A percentile compares a stretch with the other conserved stretches of the same genome.
Evolutionary conservation across 2,329 filamentous ascomycete genomes (phyloP).

Genomic region (Penicillium digitatum): DNA sequence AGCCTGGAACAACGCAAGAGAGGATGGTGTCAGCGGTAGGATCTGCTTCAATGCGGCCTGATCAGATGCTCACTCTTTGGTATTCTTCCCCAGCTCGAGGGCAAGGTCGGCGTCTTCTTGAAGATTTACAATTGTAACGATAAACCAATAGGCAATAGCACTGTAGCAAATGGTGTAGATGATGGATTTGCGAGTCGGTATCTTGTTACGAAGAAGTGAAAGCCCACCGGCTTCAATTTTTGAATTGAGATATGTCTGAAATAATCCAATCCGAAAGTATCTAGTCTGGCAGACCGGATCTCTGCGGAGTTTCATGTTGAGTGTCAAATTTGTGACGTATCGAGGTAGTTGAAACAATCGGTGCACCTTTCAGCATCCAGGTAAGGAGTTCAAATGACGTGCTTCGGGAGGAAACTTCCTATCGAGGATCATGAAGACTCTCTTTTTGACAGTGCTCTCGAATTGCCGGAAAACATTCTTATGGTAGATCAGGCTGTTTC

Average conservation of each 20-base stretch:
- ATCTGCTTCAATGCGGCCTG: constrained; percentile 17
- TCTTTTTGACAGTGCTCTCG: not conserved
- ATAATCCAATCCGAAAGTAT: constrained; percentile 19
- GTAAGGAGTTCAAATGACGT: constrained; percentile 16
- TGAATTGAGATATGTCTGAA: constrained; percentile 17
- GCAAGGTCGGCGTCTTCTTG: constrained; percentile 1
- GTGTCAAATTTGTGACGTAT: not conserved
- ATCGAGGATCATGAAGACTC: not conserved
- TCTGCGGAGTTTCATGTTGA: constrained; percentile 7
- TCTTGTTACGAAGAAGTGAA: constrained; percentile 9
- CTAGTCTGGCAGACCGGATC: constrained; percentile 16
- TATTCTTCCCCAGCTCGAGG: not conserved
- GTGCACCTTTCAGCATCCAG: constrained; percentile 24
- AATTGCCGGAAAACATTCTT: not conserved
- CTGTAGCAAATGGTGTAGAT: constrained; percentile 23
- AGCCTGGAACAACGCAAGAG: constrained; percentile 15
- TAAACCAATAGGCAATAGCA: constrained; percentile 21
- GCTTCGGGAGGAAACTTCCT: constrained; percentile 3
- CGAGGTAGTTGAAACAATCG: not conserved
- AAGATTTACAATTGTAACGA: constrained; percentile 9
- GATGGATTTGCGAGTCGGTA: constrained; percentile 3
- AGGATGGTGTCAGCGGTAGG: constrained; percentile 11
- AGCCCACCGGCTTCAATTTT: constrained; percentile 22
- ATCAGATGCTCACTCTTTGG: constrained; percentile 3
- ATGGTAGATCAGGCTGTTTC: constrained; percentile 16